Evolutionary conservation across 2,329 filamentous ascomycete species (phyloP).

Genomic region (Mariannaea elegans): DNA sequence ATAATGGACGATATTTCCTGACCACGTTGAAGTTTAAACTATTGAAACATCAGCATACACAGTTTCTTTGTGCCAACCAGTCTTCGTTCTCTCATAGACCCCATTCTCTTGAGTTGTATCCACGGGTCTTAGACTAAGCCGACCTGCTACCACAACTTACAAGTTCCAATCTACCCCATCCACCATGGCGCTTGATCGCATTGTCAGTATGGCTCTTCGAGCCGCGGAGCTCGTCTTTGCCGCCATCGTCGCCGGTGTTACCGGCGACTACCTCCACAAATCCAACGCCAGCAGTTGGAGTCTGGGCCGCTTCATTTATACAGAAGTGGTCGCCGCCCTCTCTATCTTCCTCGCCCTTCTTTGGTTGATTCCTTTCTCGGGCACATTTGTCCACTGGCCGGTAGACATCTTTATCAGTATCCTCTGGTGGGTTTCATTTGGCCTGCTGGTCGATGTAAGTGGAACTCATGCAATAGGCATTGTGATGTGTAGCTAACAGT

Average conservation of each 20-base stretch:
- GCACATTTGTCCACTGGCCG: slow-evolving; percentile 74
- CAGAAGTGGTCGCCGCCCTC: slow-evolving; percentile 74
- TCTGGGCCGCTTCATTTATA: slow-evolving; percentile 75
- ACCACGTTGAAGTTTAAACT: background rate
- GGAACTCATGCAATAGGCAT: background rate
- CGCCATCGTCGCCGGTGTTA: slow-evolving; percentile 76
- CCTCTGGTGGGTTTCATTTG: slow-evolving; percentile 76
- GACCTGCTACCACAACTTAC: background rate
- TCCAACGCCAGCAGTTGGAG: slow-evolving; percentile 60
- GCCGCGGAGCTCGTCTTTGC: slow-evolving; percentile 70
- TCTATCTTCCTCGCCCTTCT: slow-evolving; percentile 74
- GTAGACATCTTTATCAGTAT: slow-evolving; percentile 74
- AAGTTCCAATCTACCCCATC: background rate
- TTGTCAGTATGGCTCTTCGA: slow-evolving; percentile 51
- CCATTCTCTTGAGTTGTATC: background rate
- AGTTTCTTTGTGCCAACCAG: background rate
- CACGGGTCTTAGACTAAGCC: background rate
- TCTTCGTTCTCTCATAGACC: background rate
- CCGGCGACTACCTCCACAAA: slow-evolving; percentile 70
- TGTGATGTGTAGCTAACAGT: too few relatives aligned
- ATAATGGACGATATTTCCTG: slow-evolving; percentile 27
- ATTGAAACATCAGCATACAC: background rate
- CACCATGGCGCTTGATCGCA: slow-evolving; percentile 51
- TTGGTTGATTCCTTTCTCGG: slow-evolving; percentile 77
- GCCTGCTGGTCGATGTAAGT: slow-evolving; percentile 69